Percentiles rank a stretch among this genome's conserved stretches.
Evolutionary conservation across 441 rosid genomes (phyloP).

Genomic region (Viola pubescens): DNA sequence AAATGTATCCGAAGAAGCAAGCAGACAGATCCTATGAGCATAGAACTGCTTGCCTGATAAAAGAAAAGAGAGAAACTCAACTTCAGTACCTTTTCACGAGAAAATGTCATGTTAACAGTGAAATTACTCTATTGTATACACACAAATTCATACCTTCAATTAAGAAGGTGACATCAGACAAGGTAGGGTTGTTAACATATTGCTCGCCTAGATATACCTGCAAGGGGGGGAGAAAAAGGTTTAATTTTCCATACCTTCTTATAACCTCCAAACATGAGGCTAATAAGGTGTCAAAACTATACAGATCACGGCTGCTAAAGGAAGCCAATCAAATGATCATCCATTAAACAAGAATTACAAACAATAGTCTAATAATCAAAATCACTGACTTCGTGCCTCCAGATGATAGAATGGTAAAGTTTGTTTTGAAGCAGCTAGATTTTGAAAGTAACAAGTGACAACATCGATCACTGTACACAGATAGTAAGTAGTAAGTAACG

Average conservation of each 20-base stretch:
- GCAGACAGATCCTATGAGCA: conserved; percentile 93
- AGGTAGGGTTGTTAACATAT: conserved; percentile 75
- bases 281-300: background rate
- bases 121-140: background rate
- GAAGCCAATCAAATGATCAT: too few relatives aligned
- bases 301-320: too few relatives aligned
- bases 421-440: too few relatives aligned
- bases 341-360: too few relatives aligned
- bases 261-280: background rate
- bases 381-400: too few relatives aligned
- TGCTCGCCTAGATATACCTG: conserved; percentile 96
- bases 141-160: conserved; percentile 60
- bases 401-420: too few relatives aligned
- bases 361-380: too few relatives aligned
- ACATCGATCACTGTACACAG: too few relatives aligned
- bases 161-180: conserved; percentile 90
- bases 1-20: conserved; percentile 97
- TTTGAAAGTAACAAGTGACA: too few relatives aligned
- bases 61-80: conserved; percentile 6
- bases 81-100: too few relatives aligned
- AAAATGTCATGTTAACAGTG: too few relatives aligned
- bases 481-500: too few relatives aligned
- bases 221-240: background rate
- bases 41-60: conserved; percentile 73
- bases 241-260: background rate